These are phyloP conservation scores for Cryomyces minteri DNA, from an alignment of 495 filamentous ascomycete species.

Conservation along the genomic window DNA sequence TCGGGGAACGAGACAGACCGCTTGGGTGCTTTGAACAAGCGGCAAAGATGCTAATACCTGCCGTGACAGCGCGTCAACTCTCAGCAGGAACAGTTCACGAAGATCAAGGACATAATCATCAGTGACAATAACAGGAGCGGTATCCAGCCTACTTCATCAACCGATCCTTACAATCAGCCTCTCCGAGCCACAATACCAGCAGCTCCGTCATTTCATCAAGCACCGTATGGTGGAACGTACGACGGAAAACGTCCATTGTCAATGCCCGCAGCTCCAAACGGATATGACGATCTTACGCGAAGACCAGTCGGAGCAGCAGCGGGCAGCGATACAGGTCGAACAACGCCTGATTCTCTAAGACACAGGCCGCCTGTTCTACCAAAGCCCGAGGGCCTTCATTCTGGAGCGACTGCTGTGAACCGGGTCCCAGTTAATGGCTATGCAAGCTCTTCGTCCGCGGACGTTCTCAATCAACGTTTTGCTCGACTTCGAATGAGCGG, in stretches of 20 bases:
- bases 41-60: not conserved
- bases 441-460: not conserved
- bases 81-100: constrained; percentile 28
- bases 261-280: not conserved
- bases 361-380: constrained; percentile 37
- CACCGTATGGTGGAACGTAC: not conserved
- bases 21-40: too few species aligned
- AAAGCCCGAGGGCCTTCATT: constrained; percentile 43
- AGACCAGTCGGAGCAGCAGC: not conserved
- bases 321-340: constrained; percentile 2
- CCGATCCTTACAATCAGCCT: not conserved
- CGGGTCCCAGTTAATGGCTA: not conserved
- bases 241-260: constrained; percentile 9
- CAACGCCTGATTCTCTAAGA: constrained; percentile 5
- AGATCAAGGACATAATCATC: constrained; percentile 47
- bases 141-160: constrained; percentile 15
- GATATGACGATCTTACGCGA: too few species aligned
- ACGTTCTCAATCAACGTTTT: constrained; percentile 38
- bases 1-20: too few species aligned
- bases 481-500: constrained; percentile 29
- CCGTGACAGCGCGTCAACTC: constrained; percentile 11
- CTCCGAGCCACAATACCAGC: too few species aligned
- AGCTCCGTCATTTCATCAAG: too few species aligned
- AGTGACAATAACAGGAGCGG: constrained; percentile 43
- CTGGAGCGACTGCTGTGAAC: constrained; percentile 21